These are phyloP conservation scores for Salvia rosmarinus DNA, from an alignment of 257 asterid genomes.

Conservation along the genomic window DNA sequence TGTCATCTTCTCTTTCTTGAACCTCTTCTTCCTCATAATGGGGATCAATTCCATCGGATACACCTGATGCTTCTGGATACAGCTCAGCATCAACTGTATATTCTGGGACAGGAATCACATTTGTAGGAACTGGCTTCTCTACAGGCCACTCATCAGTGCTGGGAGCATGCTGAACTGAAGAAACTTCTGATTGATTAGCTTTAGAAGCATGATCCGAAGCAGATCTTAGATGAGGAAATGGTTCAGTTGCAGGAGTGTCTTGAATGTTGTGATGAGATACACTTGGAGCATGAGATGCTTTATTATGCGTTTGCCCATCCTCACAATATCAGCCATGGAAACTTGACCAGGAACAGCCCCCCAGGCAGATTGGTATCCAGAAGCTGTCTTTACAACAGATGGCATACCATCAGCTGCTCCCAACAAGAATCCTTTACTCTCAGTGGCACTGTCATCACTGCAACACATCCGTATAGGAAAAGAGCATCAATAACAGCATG, in stretches of 20 bases:
- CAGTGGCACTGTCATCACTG: conserved; percentile 57
- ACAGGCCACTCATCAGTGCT: conserved; percentile 73
- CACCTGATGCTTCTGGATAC: conserved; percentile 51
- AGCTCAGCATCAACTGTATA: conserved; percentile 47
- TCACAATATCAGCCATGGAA: conserved; percentile 90
- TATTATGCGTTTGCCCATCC: conserved; percentile 78
- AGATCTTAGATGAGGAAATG: conserved; percentile 36
- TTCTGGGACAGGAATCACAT: conserved; percentile 45
- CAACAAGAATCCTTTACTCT: conserved; percentile 46
- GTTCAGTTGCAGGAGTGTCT: conserved; percentile 43
- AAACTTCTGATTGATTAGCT: conserved; percentile 43
- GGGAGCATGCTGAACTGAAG: conserved; percentile 48
- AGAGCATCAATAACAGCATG: conserved; percentile 28
- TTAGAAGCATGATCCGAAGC: conserved; percentile 45
- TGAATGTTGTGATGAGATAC: conserved; percentile 56
- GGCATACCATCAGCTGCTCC: conserved; percentile 48
- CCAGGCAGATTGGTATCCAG: conserved; percentile 70
- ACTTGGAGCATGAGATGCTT: conserved; percentile 42
- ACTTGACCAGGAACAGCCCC: conserved; percentile 48
- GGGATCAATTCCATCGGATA: conserved; percentile 40
- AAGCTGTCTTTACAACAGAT: conserved; percentile 50
- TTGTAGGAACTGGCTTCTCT: conserved; percentile 55
- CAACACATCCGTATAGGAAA: conserved; percentile 28
- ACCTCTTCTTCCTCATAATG: conserved; percentile 54
- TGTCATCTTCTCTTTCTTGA: conserved; percentile 47